Percentiles rank a stretch among this genome's conserved stretches.
These are phyloP conservation scores for Rosa multiflora DNA, from an alignment of 306 rosid genomes.

Conservation along the genomic window DNA sequence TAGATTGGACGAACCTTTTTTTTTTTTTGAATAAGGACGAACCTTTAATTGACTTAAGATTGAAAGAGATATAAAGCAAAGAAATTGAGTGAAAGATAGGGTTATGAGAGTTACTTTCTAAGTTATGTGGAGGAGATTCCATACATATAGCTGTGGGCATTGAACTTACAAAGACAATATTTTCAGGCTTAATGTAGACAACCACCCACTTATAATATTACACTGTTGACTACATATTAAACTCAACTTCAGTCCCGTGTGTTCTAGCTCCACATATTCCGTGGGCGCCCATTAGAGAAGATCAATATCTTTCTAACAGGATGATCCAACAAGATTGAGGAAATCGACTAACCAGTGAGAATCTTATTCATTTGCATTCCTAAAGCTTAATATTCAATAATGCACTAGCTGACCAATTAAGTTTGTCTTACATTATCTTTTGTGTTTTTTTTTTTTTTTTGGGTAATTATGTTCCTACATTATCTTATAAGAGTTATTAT, in stretches of 20 bases:
- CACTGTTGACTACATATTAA: background rate
- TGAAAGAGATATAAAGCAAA: background rate
- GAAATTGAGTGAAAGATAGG: background rate
- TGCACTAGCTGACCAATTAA: background rate
- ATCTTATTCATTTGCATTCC: background rate
- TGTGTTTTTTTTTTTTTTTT: background rate
- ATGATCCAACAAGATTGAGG: slow-evolving; percentile 10
- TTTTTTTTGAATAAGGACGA: background rate
- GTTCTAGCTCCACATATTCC: background rate
- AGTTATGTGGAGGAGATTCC: slow-evolving; percentile 20
- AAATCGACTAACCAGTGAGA: background rate
- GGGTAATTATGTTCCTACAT: background rate
- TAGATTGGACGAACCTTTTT: background rate
- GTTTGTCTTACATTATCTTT: background rate
- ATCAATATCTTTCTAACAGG: slow-evolving; percentile 1
- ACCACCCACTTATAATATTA: background rate
- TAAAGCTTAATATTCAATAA: background rate
- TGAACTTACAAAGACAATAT: background rate
- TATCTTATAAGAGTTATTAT: background rate
- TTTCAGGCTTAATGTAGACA: background rate
- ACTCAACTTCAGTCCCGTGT: background rate
- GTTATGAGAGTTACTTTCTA: background rate
- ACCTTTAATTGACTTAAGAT: background rate
- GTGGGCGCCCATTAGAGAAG: background rate
- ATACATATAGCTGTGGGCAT: background rate